Base-by-base conservation (phyloP, 441 rosid species). In the Corymbia calophylla region DNA sequence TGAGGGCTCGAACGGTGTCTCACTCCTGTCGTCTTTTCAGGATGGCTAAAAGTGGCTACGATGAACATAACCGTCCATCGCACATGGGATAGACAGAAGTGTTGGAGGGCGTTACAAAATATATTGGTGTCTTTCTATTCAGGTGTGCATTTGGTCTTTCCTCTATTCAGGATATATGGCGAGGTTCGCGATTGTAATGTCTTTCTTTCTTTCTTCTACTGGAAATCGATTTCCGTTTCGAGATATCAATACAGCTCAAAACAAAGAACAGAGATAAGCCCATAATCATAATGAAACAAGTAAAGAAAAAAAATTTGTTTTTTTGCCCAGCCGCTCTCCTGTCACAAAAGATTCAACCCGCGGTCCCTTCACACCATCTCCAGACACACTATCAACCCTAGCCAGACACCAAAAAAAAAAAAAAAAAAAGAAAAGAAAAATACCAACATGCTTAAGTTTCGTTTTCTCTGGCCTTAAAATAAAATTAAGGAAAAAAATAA, bases 21-120 rank as follows among this genome's bases (percentile, higher is more conserved):
- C 7, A 11, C 31, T 12, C 32, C 68, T 10, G 29, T 12, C 4
- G 23, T 35, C 9, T 19, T 73, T 73, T 21, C 39, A 73, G 27
- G 8, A 70, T 19, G 3, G 29, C 81, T n/a, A 19, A 32, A 35
- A 68, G 14, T 16, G 47, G 14, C 47, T 68, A 32, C 6, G 32
- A 2, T 9, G 47, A 70, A 9, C 25, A 5, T 32, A 68, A 18
- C 44, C 35, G 2, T 31, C 7, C 23, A 32, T 31, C 13, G 8
- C 44, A 32, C 27, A 19, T 18, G 5, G 14, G 7, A 35, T 35
- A 2, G 4, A 70, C 35, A 2, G 8, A 17, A 10, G 27, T 35
- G 16, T 35, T 0, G 1, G 48, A 19, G 5, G 48, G 17, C 9
- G 0, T 21, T 11, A 39, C 82, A 12, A 3, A 39, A 73, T 4